A percentile compares a stretch with the other conserved stretches of the same genome.
Conservation (phyloP, 2,329 filamentous ascomycete genomes). For the Cladorrhinum sp. region DNA sequence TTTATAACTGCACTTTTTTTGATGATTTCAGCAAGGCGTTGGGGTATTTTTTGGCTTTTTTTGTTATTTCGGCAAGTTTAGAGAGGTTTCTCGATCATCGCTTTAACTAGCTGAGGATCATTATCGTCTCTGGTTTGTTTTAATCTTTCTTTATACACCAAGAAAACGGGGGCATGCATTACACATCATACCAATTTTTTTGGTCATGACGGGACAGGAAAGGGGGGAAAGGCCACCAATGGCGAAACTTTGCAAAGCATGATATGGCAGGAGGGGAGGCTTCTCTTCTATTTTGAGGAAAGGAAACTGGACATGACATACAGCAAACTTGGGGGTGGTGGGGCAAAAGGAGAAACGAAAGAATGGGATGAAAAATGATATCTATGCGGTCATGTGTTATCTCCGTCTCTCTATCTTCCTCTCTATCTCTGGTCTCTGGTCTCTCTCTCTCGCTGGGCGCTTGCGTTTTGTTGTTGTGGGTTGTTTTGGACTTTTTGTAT, state of each 20-base stretch:
- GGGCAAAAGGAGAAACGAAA: not conserved
- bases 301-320: not conserved
- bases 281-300: not conserved
- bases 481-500: not conserved
- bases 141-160: constrained; percentile 6
- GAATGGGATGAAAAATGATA: not conserved
- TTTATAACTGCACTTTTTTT: constrained; percentile 25
- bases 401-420: too few relatives aligned
- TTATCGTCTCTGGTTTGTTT: constrained; percentile 5
- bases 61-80: constrained; percentile 8
- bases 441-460: not conserved
- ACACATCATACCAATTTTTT: not conserved
- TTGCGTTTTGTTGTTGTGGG: not conserved
- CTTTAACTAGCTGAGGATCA: not conserved
- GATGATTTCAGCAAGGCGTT: constrained; percentile 39
- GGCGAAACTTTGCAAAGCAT: not conserved
- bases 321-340: not conserved
- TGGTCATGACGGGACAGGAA: not conserved
- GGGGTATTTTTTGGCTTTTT: constrained; percentile 29
- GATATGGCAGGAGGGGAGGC: not conserved
- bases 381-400: not conserved
- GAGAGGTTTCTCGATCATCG: not conserved
- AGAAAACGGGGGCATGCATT: not conserved
- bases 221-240: not conserved
- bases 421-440: too few relatives aligned